Evolutionary conservation across 2,329 filamentous ascomycete genomes (phyloP).

Genomic region (Sclerotinia glacialis): DNA sequence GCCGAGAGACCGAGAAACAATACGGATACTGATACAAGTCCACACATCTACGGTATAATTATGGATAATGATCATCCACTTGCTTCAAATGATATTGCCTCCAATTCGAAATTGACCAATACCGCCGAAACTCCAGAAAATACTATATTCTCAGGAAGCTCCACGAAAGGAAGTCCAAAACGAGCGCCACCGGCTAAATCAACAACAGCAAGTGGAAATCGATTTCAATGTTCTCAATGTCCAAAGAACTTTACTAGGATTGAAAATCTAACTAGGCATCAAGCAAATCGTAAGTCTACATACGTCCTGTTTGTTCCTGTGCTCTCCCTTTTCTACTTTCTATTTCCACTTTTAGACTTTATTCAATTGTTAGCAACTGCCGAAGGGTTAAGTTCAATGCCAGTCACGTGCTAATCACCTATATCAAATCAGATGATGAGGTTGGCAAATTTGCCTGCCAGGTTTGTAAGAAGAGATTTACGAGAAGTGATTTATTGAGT

Average conservation of each 20-base stretch:
- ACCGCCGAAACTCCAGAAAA: neutral
- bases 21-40: too few species aligned
- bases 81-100: neutral
- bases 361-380: neutral
- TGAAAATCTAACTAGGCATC: constrained; percentile 37
- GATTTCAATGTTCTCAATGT: constrained; percentile 36
- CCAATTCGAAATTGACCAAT: neutral
- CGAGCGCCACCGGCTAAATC: neutral
- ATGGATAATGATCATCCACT: neutral
- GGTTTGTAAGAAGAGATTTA: constrained; percentile 36
- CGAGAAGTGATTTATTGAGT: constrained; percentile 37
- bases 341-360: neutral
- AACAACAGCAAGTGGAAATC: constrained; percentile 20
- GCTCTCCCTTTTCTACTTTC: neutral
- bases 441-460: constrained; percentile 35
- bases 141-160: neutral
- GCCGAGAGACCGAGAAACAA: neutral
- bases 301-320: neutral
- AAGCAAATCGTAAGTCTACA: constrained; percentile 36
- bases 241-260: constrained; percentile 38
- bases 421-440: constrained; percentile 31
- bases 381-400: neutral
- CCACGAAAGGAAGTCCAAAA: neutral
- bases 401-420: constrained; percentile 17
- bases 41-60: neutral